These are phyloP conservation scores for Alternaria postmessia DNA, from an alignment of 2,329 filamentous ascomycete genomes.

Conservation along the genomic window DNA sequence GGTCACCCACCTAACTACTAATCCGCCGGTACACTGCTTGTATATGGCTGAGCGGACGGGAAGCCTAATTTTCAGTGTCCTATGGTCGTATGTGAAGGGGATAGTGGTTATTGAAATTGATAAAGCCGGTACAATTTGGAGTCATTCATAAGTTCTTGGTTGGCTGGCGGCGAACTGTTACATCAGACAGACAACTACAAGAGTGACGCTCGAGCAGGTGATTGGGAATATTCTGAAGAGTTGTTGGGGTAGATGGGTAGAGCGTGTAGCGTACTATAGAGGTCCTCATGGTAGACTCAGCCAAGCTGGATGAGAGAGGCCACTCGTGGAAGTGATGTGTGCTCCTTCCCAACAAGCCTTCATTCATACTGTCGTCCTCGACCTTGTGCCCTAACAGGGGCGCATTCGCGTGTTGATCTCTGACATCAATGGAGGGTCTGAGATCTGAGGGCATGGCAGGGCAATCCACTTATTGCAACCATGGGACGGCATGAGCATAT, in stretches of 20 bases:
- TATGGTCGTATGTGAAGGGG: too few species aligned
- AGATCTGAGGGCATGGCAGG: slow-evolving; percentile 60
- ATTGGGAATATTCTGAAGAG: neutral
- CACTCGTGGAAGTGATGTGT: slow-evolving; percentile 73
- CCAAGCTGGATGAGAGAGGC: neutral
- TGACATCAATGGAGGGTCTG: slow-evolving; percentile 51
- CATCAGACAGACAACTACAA: neutral
- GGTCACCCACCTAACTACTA: too few species aligned
- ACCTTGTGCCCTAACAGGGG: slow-evolving; percentile 61
- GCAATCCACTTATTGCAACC: neutral
- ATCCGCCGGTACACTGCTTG: too few species aligned
- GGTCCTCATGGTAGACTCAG: neutral
- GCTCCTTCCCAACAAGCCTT: slow-evolving; percentile 60
- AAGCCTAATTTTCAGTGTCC: too few species aligned
- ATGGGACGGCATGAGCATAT: neutral
- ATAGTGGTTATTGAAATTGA: accelerated
- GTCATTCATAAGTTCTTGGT: neutral
- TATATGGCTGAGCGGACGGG: too few species aligned
- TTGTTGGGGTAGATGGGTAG: neutral
- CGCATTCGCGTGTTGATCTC: slow-evolving; percentile 55
- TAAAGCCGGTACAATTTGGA: accelerated
- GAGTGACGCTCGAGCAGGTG: too few species aligned
- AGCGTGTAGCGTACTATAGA: neutral
- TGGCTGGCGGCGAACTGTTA: neutral
- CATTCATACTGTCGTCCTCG: slow-evolving; percentile 46